phyloP scores from a whole-genome alignment of 768 basidiomycete species.

The Antrodiella citrinella region DNA sequence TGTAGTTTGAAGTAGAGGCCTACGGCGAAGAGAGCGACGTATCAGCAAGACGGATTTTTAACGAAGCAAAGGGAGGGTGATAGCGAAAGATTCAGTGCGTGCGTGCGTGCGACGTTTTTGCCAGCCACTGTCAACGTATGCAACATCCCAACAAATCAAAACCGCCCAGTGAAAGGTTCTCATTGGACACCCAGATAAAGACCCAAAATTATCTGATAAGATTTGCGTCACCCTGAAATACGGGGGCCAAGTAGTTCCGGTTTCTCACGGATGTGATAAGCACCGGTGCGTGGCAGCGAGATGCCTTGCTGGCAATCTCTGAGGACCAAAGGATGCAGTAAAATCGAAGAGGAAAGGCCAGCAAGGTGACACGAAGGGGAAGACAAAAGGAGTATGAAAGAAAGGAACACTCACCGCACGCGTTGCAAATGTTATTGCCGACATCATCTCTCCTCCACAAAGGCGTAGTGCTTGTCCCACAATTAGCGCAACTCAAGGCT shows the following conservation, averaged over 20 bases:
- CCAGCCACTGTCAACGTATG: background rate
- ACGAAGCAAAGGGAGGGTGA: background rate
- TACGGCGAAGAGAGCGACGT: slow-evolving; percentile 23
- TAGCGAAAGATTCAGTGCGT: background rate
- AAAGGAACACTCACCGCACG: slow-evolving; percentile 65
- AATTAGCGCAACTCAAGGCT: slow-evolving; percentile 80
- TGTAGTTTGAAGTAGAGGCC: slow-evolving; percentile 98
- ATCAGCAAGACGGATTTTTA: slow-evolving; percentile 1
- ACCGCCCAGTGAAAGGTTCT: background rate
- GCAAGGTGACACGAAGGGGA: background rate
- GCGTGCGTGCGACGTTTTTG: background rate
- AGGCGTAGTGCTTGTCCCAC: slow-evolving; percentile 84
- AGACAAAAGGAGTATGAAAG: slow-evolving; percentile 14
- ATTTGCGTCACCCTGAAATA: slow-evolving; percentile 18
- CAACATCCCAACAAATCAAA: background rate
- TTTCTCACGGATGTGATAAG: slow-evolving; percentile 9
- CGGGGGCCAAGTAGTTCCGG: background rate
- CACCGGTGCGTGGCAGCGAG: slow-evolving; percentile 3
- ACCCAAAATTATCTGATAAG: slow-evolving; percentile 28
- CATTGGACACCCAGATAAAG: slow-evolving; percentile 9
- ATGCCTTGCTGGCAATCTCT: background rate
- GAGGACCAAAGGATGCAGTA: background rate
- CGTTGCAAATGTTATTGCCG: slow-evolving; percentile 92
- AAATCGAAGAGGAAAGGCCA: background rate
- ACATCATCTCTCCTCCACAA: slow-evolving; percentile 86